Evolutionary conservation across 495 filamentous ascomycete genomes (phyloP).

Genomic region (Lasiosphaeris hirsuta): DNA sequence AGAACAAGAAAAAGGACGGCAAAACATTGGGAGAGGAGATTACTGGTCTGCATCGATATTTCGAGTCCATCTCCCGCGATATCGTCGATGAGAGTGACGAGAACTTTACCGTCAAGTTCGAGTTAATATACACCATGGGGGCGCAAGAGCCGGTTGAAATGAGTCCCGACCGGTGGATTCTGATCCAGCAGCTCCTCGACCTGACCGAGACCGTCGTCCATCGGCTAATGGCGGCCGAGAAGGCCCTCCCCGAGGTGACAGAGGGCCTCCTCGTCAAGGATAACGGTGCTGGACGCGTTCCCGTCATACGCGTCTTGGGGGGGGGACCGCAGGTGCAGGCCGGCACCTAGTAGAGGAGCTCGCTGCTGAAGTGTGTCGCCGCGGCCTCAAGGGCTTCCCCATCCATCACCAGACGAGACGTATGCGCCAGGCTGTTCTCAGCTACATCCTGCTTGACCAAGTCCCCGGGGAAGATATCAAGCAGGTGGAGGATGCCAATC

Average conservation of each 20-base stretch:
- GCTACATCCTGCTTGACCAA: not conserved
- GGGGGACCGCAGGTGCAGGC: no score
- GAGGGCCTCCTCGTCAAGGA: no score
- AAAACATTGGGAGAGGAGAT: conserved; percentile 30
- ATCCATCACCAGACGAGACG: not conserved
- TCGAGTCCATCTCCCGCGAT: conserved; percentile 45
- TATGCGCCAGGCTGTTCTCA: not conserved
- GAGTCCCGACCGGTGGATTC: conserved; percentile 56
- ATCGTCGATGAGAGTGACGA: conserved; percentile 68
- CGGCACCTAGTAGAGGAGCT: no score
- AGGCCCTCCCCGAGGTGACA: no score
- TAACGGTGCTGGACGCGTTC: no score
- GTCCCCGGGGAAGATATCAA: not conserved
- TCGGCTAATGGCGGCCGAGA: conserved; percentile 10
- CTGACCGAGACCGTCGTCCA: conserved; percentile 35
- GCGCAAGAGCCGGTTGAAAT: conserved; percentile 51
- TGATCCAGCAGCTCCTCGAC: conserved; percentile 54
- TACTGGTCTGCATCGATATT: conserved; percentile 39
- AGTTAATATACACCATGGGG: conserved; percentile 69
- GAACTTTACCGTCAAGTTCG: conserved; percentile 56
- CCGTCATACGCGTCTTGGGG: no score
- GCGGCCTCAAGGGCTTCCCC: not conserved
- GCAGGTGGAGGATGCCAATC: not conserved
- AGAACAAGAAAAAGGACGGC: not conserved
- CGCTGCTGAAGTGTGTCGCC: not conserved